Conservation (phyloP, 225 moss, liverwort and hornwort genomes). For the Climacium dendroides region DNA sequence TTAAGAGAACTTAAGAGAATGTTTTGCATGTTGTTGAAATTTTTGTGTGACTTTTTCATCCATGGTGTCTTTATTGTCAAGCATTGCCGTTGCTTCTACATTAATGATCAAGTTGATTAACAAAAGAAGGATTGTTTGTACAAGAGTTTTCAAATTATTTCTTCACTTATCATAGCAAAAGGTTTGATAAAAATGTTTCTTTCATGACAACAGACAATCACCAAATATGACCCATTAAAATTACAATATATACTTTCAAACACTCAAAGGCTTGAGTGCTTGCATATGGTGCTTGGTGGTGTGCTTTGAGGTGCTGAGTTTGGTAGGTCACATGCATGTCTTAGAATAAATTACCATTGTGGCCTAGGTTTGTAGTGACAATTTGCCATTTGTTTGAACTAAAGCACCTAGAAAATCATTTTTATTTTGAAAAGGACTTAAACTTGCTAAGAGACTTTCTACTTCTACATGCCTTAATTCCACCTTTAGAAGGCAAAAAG, state of each 20-base stretch:
- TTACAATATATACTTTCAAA: not conserved
- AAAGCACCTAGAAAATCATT: not conserved
- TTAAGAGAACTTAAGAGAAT: too few species aligned
- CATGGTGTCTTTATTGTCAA: too few species aligned
- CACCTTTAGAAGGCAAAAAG: too few species aligned
- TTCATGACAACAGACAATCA: not conserved
- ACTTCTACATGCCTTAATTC: not conserved
- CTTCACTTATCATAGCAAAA: rapidly evolving
- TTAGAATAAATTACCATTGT: not conserved
- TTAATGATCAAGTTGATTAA: not conserved
- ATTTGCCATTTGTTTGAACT: rapidly evolving
- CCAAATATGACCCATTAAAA: not conserved
- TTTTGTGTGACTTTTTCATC: too few species aligned
- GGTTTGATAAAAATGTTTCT: not conserved
- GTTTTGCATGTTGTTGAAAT: too few species aligned
- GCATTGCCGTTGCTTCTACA: too few species aligned
- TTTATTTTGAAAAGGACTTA: not conserved
- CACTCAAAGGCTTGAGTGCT: rapidly evolving
- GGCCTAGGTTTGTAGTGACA: not conserved
- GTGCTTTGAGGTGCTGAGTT: too few species aligned
- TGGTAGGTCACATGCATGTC: too few species aligned
- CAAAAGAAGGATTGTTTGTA: not conserved
- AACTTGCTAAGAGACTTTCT: not conserved
- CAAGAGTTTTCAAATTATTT: not conserved
- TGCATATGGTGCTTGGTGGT: too few species aligned